These are phyloP conservation scores for Alnus rubra DNA, from an alignment of 306 rosid species.

Conservation along the genomic window DNA sequence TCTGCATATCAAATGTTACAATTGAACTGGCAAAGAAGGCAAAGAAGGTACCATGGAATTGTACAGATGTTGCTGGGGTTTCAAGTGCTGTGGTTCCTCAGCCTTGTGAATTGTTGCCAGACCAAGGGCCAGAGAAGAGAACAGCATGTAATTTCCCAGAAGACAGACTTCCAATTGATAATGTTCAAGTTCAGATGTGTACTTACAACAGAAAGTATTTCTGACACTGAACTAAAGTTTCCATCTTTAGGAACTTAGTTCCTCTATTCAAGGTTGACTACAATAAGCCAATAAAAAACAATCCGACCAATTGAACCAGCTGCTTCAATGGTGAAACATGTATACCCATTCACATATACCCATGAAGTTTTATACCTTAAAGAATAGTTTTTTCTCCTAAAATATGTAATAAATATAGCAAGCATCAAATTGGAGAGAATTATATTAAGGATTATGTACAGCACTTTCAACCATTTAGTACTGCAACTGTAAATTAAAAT, in stretches of 20 bases:
- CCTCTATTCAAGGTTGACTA: neutral
- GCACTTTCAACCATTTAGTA: neutral
- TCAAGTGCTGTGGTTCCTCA: slow-evolving; percentile 57
- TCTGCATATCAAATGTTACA: slow-evolving; percentile 74
- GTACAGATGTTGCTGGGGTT: slow-evolving; percentile 64
- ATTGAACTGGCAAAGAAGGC: slow-evolving; percentile 52
- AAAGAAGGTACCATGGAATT: slow-evolving; percentile 66
- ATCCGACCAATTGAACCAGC: neutral
- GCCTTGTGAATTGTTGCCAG: slow-evolving; percentile 58
- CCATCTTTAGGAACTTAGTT: neutral
- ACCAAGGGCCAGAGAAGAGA: slow-evolving; percentile 41
- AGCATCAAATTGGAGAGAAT: neutral
- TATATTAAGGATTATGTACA: neutral
- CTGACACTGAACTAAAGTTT: slow-evolving; percentile 21
- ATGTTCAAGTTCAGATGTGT: slow-evolving; percentile 51
- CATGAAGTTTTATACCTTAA: too few relatives aligned
- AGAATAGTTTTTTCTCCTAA: too few relatives aligned
- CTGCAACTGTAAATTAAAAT: neutral
- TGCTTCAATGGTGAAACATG: neutral
- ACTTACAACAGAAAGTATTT: slow-evolving; percentile 37
- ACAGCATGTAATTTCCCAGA: slow-evolving; percentile 56
- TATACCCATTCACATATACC: neutral
- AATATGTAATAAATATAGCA: neutral
- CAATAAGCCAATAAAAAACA: neutral
- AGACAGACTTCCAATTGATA: slow-evolving; percentile 47